A percentile compares a stretch with the other conserved stretches of the same genome.
These are phyloP conservation scores for Aspergillus ostianus DNA, from an alignment of 495 filamentous ascomycete genomes.

Conservation along the genomic window DNA sequence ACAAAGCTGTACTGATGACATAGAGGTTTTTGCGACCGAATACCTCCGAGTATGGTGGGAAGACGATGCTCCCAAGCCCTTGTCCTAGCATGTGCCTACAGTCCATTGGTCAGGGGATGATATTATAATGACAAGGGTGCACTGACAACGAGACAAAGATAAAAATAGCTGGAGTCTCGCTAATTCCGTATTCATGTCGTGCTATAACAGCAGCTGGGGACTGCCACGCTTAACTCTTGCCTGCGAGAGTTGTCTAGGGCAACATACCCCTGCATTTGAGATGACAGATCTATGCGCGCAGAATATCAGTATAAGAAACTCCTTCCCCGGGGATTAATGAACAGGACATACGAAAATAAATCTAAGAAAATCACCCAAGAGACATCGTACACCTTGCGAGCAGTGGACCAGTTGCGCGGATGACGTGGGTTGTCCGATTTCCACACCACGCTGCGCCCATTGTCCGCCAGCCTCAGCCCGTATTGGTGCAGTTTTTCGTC, in stretches of 20 bases:
- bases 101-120: not conserved
- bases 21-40: conserved; percentile 50
- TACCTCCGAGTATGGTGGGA: conserved; percentile 49
- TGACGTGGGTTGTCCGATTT: conserved; percentile 29
- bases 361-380: conserved; percentile 33
- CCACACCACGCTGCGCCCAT: conserved; percentile 35
- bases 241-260: not conserved
- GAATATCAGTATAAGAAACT: not conserved
- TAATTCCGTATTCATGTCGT: conserved; percentile 24
- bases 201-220: conserved; percentile 30
- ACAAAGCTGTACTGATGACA: conserved; percentile 37
- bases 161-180: conserved; percentile 26
- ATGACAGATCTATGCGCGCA: conserved; percentile 28
- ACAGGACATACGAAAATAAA: conserved; percentile 31
- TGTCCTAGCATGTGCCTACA: conserved; percentile 46
- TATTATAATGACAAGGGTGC: not conserved
- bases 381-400: conserved; percentile 34
- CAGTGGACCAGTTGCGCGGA: conserved; percentile 35
- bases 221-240: conserved; percentile 10
- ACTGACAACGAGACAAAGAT: conserved; percentile 34
- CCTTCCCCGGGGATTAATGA: not conserved
- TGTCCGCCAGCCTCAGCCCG: conserved; percentile 27
- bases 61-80: conserved; percentile 44
- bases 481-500: not conserved
- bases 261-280: conserved; percentile 36